A percentile compares a stretch with the other conserved stretches of the same genome.
These are phyloP conservation scores for Salix viminalis DNA, from an alignment of 345 rosid species.

Conservation along the genomic window DNA sequence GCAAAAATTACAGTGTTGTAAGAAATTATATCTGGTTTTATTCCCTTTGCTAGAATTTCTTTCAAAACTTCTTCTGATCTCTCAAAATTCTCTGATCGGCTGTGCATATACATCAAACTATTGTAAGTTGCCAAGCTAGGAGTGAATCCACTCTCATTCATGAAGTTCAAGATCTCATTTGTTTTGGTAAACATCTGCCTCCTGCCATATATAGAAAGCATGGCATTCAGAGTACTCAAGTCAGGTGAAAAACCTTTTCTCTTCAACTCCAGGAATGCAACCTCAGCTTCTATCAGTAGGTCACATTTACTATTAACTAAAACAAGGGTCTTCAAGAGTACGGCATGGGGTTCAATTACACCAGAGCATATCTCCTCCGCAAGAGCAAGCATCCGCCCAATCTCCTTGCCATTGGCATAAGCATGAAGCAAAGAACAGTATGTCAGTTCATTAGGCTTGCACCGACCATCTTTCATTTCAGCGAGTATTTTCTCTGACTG, in stretches of 20 bases:
- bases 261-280: conserved; percentile 67
- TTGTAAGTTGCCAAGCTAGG: conserved; percentile 85
- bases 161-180: conserved; percentile 68
- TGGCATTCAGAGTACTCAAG: conserved; percentile 71
- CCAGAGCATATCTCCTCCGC: conserved; percentile 84
- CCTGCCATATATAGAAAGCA: conserved; percentile 88
- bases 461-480: conserved; percentile 72
- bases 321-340: conserved; percentile 82
- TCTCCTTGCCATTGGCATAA: conserved; percentile 81
- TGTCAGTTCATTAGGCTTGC: conserved; percentile 84
- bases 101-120: conserved; percentile 82
- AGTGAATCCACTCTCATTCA: conserved; percentile 70
- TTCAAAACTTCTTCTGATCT: conserved; percentile 66
- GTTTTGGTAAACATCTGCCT: conserved; percentile 69
- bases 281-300: conserved; percentile 67
- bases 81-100: conserved; percentile 64
- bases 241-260: conserved; percentile 69
- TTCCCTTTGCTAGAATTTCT: conserved; percentile 60
- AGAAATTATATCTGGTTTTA: conserved; percentile 84
- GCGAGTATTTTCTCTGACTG: conserved; percentile 79
- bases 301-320: conserved; percentile 83
- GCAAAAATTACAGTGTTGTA: conserved; percentile 84
- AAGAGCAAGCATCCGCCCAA: conserved; percentile 66
- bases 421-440: conserved; percentile 86
- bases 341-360: conserved; percentile 57